Percentiles rank a stretch among this genome's conserved stretches.
Evolutionary conservation across 345 rosid species (phyloP).

Genomic region (Adansonia digitata): DNA sequence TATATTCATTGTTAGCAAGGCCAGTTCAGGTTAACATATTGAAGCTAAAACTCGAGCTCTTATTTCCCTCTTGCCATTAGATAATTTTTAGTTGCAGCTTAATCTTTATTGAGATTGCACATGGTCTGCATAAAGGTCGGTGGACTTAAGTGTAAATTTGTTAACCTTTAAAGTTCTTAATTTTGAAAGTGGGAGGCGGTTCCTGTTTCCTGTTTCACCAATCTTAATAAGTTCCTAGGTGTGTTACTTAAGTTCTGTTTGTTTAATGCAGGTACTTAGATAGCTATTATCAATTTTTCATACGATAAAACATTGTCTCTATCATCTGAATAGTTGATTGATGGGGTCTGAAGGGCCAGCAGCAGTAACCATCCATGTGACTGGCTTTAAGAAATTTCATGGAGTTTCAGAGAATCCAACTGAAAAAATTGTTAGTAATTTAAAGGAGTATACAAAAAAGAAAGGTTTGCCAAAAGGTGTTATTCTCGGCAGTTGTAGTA

Average conservation of each 20-base stretch:
- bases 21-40: not conserved
- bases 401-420: conserved; percentile 97
- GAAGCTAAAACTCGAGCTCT: not conserved
- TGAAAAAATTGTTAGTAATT: conserved; percentile 61
- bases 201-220: not conserved
- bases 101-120: not conserved
- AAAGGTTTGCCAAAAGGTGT: conserved; percentile 66
- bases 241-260: conserved; percentile 13
- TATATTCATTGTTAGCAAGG: not conserved
- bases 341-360: conserved; percentile 99
- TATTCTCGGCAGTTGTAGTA: conserved; percentile 61
- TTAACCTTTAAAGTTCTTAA: not conserved
- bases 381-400: conserved; percentile 96
- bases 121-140: not conserved
- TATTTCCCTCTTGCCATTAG: not conserved
- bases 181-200: not conserved
- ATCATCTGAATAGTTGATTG: conserved; percentile 9
- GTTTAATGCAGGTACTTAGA: conserved; percentile 17
- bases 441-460: conserved; percentile 64
- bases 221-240: not conserved
- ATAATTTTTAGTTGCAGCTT: not conserved
- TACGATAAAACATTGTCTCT: conserved; percentile 3
- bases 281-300: conserved; percentile 7
- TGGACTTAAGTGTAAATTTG: not conserved
- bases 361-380: conserved; percentile 63